Evolutionary conservation across 768 basidiomycete species (phyloP).

Genomic region (Termitomyces sp.): DNA sequence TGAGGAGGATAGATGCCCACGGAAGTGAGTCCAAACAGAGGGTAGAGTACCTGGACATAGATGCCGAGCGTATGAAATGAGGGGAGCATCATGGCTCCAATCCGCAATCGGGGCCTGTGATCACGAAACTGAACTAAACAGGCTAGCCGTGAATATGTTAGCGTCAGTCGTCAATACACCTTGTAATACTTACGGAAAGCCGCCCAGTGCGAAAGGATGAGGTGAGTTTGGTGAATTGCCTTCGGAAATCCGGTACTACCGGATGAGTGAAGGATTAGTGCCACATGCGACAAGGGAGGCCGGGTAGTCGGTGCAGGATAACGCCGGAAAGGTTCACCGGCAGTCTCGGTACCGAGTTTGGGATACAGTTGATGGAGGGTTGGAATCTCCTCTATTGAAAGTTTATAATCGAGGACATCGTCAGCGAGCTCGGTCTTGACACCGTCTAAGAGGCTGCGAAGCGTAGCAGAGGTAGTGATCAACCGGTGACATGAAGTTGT

Average conservation of each 20-base stretch:
- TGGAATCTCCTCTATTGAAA: conserved; percentile 12
- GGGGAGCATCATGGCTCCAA: conserved; percentile 24
- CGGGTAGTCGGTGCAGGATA: conserved; percentile 4
- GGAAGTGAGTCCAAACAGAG: conserved; percentile 15
- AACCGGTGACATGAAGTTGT: conserved; percentile 26
- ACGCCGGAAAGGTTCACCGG: conserved; percentile 7
- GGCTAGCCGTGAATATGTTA: conserved; percentile 2
- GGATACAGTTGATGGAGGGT: conserved; percentile 9
- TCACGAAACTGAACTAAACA: conserved; percentile 8
- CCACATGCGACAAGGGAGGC: conserved; percentile 9
- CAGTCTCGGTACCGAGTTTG: conserved; percentile 8
- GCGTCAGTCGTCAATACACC: background rate
- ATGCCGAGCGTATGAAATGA: conserved; percentile 27
- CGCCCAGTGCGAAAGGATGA: conserved; percentile 18
- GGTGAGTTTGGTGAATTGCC: conserved; percentile 23
- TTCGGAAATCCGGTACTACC: conserved; percentile 35
- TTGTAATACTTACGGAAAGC: conserved; percentile 16
- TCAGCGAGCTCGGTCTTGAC: conserved; percentile 15
- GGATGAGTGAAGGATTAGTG: conserved; percentile 29
- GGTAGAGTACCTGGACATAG: conserved; percentile 17
- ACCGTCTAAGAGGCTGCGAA: conserved; percentile 16
- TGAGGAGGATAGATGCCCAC: conserved; percentile 23
- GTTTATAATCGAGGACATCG: conserved; percentile 5
- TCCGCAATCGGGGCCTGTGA: conserved; percentile 1
- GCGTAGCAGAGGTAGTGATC: conserved; percentile 21